A percentile compares a stretch with the other conserved stretches of the same genome.
phyloP scores from a whole-genome alignment of 371 early-diverging fungal species.

The Lichtheimia hyalospora region DNA sequence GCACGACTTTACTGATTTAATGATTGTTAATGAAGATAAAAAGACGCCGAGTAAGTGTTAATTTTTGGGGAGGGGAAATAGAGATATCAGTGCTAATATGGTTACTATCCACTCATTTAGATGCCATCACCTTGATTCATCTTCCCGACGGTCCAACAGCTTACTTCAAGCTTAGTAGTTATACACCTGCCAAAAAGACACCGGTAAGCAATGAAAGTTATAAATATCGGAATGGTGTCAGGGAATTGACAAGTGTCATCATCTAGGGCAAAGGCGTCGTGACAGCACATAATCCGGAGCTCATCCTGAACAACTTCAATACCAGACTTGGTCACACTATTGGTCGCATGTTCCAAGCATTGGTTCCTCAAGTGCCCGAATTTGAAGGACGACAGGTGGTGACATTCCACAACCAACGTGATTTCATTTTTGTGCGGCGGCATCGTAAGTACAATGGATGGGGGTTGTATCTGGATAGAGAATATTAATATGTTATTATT shows the following conservation, averaged over 20 bases:
- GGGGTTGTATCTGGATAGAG: background rate
- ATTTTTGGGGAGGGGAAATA: background rate
- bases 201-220: constrained; percentile 37
- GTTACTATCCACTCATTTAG: constrained; percentile 34
- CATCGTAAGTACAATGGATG: constrained; percentile 61
- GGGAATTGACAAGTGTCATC: background rate
- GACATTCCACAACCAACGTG: constrained; percentile 98
- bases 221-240: too few species aligned
- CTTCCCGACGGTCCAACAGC: constrained; percentile 97
- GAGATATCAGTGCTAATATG: background rate
- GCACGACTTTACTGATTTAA: constrained; percentile 89
- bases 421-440: constrained; percentile 98
- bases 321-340: constrained; percentile 96
- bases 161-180: constrained; percentile 88
- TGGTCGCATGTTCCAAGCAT: constrained; percentile 94
- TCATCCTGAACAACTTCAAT: constrained; percentile 97
- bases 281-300: constrained; percentile 91
- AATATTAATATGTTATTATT: background rate
- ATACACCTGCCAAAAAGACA: constrained; percentile 78
- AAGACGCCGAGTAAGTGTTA: constrained; percentile 82
- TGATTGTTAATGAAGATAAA: constrained; percentile 91
- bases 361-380: constrained; percentile 97
- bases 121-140: constrained; percentile 91
- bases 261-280: constrained; percentile 79
- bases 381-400: constrained; percentile 95